phyloP scores from a whole-genome alignment of 2,329 filamentous ascomycete genomes.

The Fusarium marasasianum region DNA sequence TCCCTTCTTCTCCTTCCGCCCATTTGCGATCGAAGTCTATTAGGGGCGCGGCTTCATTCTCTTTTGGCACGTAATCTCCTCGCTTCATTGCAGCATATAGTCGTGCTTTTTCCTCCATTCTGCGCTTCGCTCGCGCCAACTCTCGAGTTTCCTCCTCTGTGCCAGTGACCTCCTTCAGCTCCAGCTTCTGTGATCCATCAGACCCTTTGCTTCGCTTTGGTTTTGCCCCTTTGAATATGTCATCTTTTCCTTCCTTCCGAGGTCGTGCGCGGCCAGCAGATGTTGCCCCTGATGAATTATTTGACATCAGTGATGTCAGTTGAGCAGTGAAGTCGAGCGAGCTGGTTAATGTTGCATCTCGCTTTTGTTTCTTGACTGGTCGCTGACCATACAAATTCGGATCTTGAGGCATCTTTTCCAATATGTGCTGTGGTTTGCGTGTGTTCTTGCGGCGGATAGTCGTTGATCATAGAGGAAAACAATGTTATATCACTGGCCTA shows the following conservation, averaged over 20 bases:
- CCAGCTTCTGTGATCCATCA: constrained; percentile 56
- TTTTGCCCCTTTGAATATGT: constrained; percentile 54
- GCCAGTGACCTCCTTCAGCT: constrained; percentile 62
- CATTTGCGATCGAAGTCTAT: constrained; percentile 98
- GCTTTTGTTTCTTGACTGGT: constrained; percentile 73
- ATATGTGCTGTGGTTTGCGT: not conserved
- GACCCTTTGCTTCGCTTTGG: constrained; percentile 42
- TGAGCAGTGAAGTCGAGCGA: constrained; percentile 89
- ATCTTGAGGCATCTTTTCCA: constrained; percentile 66
- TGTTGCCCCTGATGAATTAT: constrained; percentile 53
- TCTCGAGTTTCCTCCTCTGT: constrained; percentile 73
- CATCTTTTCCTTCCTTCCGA: constrained; percentile 56
- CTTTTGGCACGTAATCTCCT: constrained; percentile 79
- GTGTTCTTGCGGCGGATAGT: not conserved
- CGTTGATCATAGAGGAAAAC: not conserved
- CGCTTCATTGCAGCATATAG: constrained; percentile 91
- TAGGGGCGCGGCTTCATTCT: constrained; percentile 72
- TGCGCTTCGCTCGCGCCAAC: constrained; percentile 76
- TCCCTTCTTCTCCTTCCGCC: constrained; percentile 72
- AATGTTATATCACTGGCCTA: not conserved
- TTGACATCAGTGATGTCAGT: constrained; percentile 81
- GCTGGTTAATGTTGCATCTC: constrained; percentile 75
- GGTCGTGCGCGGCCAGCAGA: constrained; percentile 57
- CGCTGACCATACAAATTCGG: constrained; percentile 80
- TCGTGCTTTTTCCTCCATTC: constrained; percentile 90